phyloP scores from a whole-genome alignment of 768 basidiomycete species.

The Clitopilus passeckerianus region DNA sequence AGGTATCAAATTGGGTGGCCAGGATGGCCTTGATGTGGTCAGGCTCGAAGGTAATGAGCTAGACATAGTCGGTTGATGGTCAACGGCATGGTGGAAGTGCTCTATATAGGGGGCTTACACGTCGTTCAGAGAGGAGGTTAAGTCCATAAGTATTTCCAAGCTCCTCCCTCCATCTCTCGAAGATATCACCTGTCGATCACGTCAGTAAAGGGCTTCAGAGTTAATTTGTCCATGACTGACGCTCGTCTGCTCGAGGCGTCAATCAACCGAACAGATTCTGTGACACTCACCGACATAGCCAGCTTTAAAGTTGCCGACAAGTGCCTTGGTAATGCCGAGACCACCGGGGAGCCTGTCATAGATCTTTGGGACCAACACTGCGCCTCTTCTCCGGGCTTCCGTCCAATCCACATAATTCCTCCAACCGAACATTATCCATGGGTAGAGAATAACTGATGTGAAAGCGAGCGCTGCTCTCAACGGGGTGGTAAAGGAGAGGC shows the following conservation, averaged over 20 bases:
- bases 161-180: neutral
- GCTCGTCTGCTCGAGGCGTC: neutral
- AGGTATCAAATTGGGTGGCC: conserved; percentile 32
- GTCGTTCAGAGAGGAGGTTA: conserved; percentile 29
- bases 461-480: neutral
- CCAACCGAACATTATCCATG: neutral
- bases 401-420: neutral
- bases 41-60: conserved; percentile 45
- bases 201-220: neutral
- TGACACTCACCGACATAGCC: conserved; percentile 22
- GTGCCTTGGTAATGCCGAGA: neutral
- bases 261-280: neutral
- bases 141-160: conserved; percentile 4
- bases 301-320: conserved; percentile 9
- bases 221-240: neutral
- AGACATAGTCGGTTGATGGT: neutral
- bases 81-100: neutral
- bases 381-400: conserved; percentile 4
- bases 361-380: conserved; percentile 2
- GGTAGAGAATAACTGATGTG: neutral
- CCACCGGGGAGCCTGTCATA: conserved; percentile 2
- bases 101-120: conserved; percentile 18
- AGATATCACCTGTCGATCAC: neutral
- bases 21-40: conserved; percentile 33
- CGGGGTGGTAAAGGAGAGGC: neutral